Conservation (phyloP, 176 grass and related monocot species). For the Zea luxurians region DNA sequence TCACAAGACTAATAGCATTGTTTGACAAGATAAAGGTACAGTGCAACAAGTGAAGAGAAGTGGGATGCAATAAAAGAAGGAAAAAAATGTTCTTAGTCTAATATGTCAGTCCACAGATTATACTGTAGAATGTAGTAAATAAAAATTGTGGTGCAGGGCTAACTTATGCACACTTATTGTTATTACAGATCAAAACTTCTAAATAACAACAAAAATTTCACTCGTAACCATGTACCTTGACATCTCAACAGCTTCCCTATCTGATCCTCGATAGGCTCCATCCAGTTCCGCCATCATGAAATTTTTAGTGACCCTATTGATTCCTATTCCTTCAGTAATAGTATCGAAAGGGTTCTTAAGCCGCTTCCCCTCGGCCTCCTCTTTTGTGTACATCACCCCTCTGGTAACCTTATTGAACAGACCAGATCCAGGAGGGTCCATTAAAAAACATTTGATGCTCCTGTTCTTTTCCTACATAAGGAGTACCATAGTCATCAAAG, state of each 20-base stretch:
- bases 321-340: slow-evolving; percentile 96
- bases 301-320: slow-evolving; percentile 89
- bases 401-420: slow-evolving; percentile 94
- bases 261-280: slow-evolving; percentile 82
- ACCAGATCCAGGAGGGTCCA: slow-evolving; percentile 91
- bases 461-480: slow-evolving; percentile 75
- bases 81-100: slow-evolving; percentile 1
- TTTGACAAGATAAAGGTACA: slow-evolving; percentile 7
- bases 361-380: slow-evolving; percentile 92
- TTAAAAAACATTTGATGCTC: slow-evolving; percentile 81
- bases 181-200: slow-evolving; percentile 20
- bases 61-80: not conserved
- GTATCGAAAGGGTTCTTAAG: slow-evolving; percentile 97
- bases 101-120: slow-evolving; percentile 9
- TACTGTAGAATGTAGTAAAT: not conserved
- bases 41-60: not conserved
- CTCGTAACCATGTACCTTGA: slow-evolving; percentile 60
- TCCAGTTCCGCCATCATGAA: slow-evolving; percentile 91
- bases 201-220: slow-evolving; percentile 1
- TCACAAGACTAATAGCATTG: slow-evolving; percentile 5
- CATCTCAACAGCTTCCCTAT: slow-evolving; percentile 94
- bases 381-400: slow-evolving; percentile 96
- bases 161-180: not conserved
- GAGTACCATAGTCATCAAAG: not conserved
- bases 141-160: not conserved